Evolutionary conservation across 2,329 filamentous ascomycete species (phyloP).

Genomic region (Stylonectria norvegica): DNA sequence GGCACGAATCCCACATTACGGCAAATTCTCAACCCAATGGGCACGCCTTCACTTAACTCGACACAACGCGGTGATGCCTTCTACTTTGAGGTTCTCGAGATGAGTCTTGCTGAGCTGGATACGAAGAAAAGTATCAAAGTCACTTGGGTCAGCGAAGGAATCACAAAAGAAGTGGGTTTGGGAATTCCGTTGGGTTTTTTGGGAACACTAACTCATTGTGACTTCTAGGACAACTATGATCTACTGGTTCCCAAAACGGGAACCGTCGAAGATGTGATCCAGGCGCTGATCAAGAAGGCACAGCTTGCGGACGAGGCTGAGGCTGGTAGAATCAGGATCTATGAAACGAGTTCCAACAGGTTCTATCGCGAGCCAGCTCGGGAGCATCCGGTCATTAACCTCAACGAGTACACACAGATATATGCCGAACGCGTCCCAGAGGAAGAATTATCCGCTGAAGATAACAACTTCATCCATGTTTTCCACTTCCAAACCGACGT

Average conservation of each 20-base stretch:
- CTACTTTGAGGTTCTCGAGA: slow-evolving; percentile 91
- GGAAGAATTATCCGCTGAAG: slow-evolving; percentile 59
- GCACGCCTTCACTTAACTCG: slow-evolving; percentile 62
- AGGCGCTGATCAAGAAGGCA: slow-evolving; percentile 74
- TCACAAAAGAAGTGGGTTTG: slow-evolving; percentile 74
- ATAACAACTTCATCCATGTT: slow-evolving; percentile 65
- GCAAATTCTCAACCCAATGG: slow-evolving; percentile 74
- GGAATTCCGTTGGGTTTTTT: not conserved
- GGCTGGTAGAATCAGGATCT: slow-evolving; percentile 70
- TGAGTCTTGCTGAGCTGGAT: slow-evolving; percentile 88
- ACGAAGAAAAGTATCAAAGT: slow-evolving; percentile 86
- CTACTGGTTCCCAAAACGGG: slow-evolving; percentile 86
- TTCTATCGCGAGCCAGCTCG: slow-evolving; percentile 73
- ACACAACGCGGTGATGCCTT: slow-evolving; percentile 73
- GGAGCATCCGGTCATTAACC: slow-evolving; percentile 70
- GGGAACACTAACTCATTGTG: slow-evolving; percentile 1
- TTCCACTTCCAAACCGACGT: slow-evolving; percentile 94
- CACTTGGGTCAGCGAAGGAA: slow-evolving; percentile 81
- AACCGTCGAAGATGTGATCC: slow-evolving; percentile 72
- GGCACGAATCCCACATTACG: slow-evolving; percentile 66
- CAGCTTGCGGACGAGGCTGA: slow-evolving; percentile 70
- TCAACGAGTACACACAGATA: slow-evolving; percentile 81
- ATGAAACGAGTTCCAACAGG: slow-evolving; percentile 78
- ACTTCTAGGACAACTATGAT: slow-evolving; percentile 66
- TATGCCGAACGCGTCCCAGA: slow-evolving; percentile 79